Base-by-base conservation (phyloP, 1,284 basidiomycete species). In the Cutaneotrichosporon dermatis region DNA sequence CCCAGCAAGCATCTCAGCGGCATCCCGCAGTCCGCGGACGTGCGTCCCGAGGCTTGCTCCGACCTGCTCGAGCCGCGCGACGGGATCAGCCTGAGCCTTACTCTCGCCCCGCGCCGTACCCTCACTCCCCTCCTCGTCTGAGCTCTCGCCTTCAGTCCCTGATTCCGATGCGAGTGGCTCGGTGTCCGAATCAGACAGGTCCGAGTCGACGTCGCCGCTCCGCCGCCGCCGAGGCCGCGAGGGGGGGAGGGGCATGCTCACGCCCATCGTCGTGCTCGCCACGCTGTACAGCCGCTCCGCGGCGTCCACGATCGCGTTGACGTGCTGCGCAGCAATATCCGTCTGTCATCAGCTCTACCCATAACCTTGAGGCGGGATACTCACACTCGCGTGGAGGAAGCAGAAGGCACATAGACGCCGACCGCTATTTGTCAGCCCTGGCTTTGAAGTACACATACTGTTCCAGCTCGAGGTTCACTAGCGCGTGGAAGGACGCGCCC, bases 221-320 rank as follows among this genome's bases (percentile, higher is more conserved):
- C 54, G 16, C 11, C 54, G 39, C 46, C 46, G 15, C 16, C 45
- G 13, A 2, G 16, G 36, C 3, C 25, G 6, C 15, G 37, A 10
- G 6, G 34, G 11, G 12, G 42, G 34, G 13, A 11, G 34, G 16
- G 45, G 46, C 8, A 16, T 34, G 7, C 25, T n/a, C 40, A 55
- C 36, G 16, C 54, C 53, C 6, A 51, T 12, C 11, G 58, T 56
- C 33, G 48, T 35, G 25, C 42, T 51, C 6, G 56, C 56, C 0
- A 57, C 50, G 33, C 35, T 82, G 62, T 81, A 83, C 71, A 91
- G 88, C 62, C 84, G 82, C 4, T 89, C 76, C 41, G 83, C 82
- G 79, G 90, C 84, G 72, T 91, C 88, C 42, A 92, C 80, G 57
- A 90, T 83, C 5, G 84, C 84, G 33, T 86, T 64, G 49, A 92